Evolutionary conservation across 2,329 filamentous ascomycete genomes (phyloP).

Genomic region (Podosphaera aphanis): DNA sequence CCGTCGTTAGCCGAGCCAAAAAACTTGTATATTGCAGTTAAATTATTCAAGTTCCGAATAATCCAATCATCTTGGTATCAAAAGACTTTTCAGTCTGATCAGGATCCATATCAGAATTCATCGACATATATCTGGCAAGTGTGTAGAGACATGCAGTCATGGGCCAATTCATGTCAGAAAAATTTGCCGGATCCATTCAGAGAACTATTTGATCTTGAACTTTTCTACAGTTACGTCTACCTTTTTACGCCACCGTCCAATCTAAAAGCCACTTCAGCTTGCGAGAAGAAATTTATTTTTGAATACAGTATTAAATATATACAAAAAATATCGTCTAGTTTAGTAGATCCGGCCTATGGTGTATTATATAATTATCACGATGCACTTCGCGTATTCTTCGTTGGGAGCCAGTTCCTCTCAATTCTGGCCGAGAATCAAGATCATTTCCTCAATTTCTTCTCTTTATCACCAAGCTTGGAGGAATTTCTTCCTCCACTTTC

Average conservation of each 20-base stretch:
- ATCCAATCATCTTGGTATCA: conserved; percentile 82
- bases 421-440: conserved; percentile 35
- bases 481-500: conserved; percentile 29
- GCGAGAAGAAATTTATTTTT: conserved; percentile 61
- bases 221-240: conserved; percentile 79
- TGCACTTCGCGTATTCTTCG: conserved; percentile 60
- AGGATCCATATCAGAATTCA: conserved; percentile 42
- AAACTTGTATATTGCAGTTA: conserved; percentile 44
- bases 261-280: conserved; percentile 48
- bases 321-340: conserved; percentile 44
- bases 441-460: conserved; percentile 23
- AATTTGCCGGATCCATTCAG: conserved; percentile 41
- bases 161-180: conserved; percentile 54
- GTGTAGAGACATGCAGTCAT: conserved; percentile 54
- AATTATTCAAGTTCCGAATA: conserved; percentile 63
- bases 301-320: conserved; percentile 71
- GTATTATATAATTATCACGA: conserved; percentile 72
- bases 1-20: conserved; percentile 20
- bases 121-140: conserved; percentile 52
- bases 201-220: conserved; percentile 64
- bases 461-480: conserved; percentile 11
- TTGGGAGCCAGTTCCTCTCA: conserved; percentile 38
- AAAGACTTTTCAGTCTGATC: conserved; percentile 58
- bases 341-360: conserved; percentile 31
- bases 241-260: conserved; percentile 61